phyloP scores from a whole-genome alignment of 2,329 filamentous ascomycete species.

The Ophiosphaerella narmari region DNA sequence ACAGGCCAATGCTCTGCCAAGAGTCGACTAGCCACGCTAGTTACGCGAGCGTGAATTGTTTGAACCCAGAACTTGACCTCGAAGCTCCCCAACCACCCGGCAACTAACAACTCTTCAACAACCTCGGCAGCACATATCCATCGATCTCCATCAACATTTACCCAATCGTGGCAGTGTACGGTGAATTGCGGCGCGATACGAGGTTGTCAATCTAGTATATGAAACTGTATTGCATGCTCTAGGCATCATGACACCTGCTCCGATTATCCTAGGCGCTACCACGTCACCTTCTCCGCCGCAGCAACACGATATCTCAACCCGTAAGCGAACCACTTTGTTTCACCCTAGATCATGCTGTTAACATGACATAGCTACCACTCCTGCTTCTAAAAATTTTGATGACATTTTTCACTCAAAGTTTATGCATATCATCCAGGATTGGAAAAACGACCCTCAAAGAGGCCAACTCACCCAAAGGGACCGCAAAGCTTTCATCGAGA shows the following conservation, averaged over 20 bases:
- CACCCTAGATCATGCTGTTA: constrained; percentile 2
- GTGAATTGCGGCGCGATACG: constrained; percentile 7
- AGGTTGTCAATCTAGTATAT: constrained; percentile 23
- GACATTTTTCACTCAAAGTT: constrained; percentile 43
- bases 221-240: constrained; percentile 30
- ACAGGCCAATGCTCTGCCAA: constrained; percentile 35
- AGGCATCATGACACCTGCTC: constrained; percentile 42
- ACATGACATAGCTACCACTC: constrained; percentile 15
- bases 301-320: constrained; percentile 14
- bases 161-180: constrained; percentile 4
- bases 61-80: constrained; percentile 38
- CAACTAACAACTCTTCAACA: constrained; percentile 15
- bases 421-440: constrained; percentile 39
- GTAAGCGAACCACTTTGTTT: constrained; percentile 12
- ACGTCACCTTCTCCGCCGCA: constrained; percentile 26
- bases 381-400: constrained; percentile 34
- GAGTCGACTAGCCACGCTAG: constrained; percentile 32
- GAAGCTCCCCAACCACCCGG: constrained; percentile 29
- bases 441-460: constrained; percentile 35
- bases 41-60: constrained; percentile 48
- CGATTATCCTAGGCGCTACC: constrained; percentile 28
- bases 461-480: constrained; percentile 37
- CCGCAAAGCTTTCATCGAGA: constrained; percentile 40
- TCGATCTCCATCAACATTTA: constrained; percentile 27
- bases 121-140: constrained; percentile 25